A percentile compares a stretch with the other conserved stretches of the same genome.
Evolutionary conservation across 2,329 filamentous ascomycete species (phyloP).

Genomic region (Trichoderma arundinaceum): DNA sequence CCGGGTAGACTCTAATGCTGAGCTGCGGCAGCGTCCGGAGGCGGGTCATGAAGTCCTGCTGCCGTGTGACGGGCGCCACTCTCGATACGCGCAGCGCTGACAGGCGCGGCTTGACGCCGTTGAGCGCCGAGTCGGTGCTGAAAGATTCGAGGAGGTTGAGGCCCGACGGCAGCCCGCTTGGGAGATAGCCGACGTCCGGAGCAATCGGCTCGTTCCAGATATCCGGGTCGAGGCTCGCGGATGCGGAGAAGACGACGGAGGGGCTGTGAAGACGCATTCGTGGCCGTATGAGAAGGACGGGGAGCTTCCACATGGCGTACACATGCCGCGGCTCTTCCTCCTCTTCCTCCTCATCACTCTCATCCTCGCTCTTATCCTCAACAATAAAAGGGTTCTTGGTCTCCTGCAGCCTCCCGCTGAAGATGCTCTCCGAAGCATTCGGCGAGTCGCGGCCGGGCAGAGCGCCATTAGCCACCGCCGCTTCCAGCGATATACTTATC

Average conservation of each 20-base stretch:
- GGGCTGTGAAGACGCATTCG: constrained; percentile 70
- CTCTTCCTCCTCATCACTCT: constrained; percentile 36
- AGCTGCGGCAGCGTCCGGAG: constrained; percentile 68
- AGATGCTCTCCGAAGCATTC: constrained; percentile 64
- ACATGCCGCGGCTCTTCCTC: constrained; percentile 46
- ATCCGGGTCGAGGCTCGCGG: constrained; percentile 64
- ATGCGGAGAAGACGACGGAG: constrained; percentile 67
- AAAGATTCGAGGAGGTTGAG: constrained; percentile 81
- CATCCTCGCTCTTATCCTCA: constrained; percentile 48
- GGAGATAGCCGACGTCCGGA: constrained; percentile 66
- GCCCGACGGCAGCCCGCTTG: constrained; percentile 70
- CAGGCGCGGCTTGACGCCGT: constrained; percentile 67
- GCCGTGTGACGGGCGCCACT: constrained; percentile 70
- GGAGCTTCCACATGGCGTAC: constrained; percentile 65
- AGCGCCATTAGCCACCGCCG: constrained; percentile 65
- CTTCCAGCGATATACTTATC: constrained; percentile 70
- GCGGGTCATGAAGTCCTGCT: constrained; percentile 65
- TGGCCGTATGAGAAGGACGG: constrained; percentile 63
- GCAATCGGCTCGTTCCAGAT: constrained; percentile 38
- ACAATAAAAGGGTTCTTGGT: constrained; percentile 58
- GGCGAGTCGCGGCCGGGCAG: constrained; percentile 53
- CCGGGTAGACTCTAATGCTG: constrained; percentile 68
- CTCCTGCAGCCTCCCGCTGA: constrained; percentile 58
- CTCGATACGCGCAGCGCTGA: constrained; percentile 77
- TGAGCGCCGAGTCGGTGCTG: constrained; percentile 66